Conservation (phyloP, 78 protist genomes). For the Pelomyxa schiedti region DNA sequence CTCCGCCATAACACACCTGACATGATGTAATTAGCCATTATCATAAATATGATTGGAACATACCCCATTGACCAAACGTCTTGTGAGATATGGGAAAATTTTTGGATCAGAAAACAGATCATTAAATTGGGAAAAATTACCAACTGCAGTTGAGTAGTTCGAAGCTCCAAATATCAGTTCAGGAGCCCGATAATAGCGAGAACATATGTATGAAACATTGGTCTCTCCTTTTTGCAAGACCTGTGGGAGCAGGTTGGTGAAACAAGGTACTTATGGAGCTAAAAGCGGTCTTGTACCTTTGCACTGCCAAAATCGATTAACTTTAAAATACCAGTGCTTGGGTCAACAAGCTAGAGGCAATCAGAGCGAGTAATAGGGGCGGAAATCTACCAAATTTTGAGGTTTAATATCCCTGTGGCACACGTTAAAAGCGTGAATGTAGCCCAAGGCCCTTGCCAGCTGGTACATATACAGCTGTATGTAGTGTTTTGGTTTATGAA, state of each 20-base stretch:
- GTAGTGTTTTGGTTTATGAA: not conserved
- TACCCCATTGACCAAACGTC: constrained; percentile 83
- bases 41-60: no score
- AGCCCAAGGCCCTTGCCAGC: constrained; percentile 76
- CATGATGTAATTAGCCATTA: no score
- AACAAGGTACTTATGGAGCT: not conserved
- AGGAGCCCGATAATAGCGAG: constrained; percentile 99
- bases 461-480: constrained; percentile 80
- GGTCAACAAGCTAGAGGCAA: constrained; percentile 43
- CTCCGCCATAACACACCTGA: constrained; percentile 93
- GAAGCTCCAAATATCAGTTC: constrained; percentile 98
- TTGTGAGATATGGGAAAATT: constrained; percentile 11
- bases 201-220: constrained; percentile 98
- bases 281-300: not conserved
- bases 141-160: constrained; percentile 85
- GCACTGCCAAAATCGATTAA: constrained; percentile 95
- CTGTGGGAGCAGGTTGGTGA: constrained; percentile 61
- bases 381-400: constrained; percentile 52
- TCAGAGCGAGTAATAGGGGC: not conserved
- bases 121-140: no score
- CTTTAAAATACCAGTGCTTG: constrained; percentile 71
- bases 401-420: constrained; percentile 88
- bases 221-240: constrained; percentile 82
- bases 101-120: not conserved
- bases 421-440: constrained; percentile 69